Evolutionary conservation across 2,329 filamentous ascomycete genomes (phyloP), one percentile per base, ranked within the genome.

Genomic region (Onygenales sp.): DNA sequence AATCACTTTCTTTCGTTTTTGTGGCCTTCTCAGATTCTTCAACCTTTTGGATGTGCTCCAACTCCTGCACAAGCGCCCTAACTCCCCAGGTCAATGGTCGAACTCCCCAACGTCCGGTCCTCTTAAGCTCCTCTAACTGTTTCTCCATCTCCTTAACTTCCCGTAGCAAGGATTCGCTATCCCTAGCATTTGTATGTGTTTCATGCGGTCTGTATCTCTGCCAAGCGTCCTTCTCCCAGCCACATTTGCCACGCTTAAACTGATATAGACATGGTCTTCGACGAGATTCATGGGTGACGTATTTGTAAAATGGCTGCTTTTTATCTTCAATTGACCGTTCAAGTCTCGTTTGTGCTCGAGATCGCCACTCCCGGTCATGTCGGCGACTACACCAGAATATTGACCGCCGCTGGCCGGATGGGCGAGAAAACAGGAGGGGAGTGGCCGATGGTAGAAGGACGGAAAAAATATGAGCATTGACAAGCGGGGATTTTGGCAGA

Each of bases 41-140:
- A 17, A 17, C 17, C 17, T 17, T 17, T 17, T 17, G 17, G 17
- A 17, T 17, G 17, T 17, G 17, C 17, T 17, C 17, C 17, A 17
- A 17, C 17, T 17, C 17, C 17, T 17, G 17, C 17, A 17, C 17
- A 17, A 17, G 17, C 17, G 17, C 17, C 17, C 17, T 17, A 17
- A 17, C 17, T 17, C 17, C 17, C 17, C 17, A 17, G 17, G 17
- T 17, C 17, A 17, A 17, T 17, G 17, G 17, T 17, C 17, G 17
- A 17, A 17, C 17, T 17, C 17, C 17, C 17, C 17, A 17, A 17
- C 17, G 17, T 17, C 17, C 17, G 17, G 17, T 17, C 17, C 2
- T 17, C 17, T 17, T 17, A 17, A 17, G 7, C 35, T 38, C 52
- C 21, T 65, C 57, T 13, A 38, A 50, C 14, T 54, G 33, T 51